phyloP scores from a whole-genome alignment of 208 protist genomes.

The Ichthyophonus hoferi region DNA sequence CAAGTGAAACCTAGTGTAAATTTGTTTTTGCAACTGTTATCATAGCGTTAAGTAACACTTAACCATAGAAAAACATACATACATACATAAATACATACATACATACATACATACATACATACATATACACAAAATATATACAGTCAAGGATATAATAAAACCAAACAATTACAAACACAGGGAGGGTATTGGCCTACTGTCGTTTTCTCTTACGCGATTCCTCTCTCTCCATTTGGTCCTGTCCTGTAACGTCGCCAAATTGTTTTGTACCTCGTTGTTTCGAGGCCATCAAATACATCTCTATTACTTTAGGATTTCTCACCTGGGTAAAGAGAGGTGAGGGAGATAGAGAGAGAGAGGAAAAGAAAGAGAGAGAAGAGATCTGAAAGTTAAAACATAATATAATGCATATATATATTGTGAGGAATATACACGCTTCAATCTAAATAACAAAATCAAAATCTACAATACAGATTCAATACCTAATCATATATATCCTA shows the following conservation, averaged over 20 bases:
- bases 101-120: constrained; percentile 5
- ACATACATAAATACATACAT: too few relatives aligned
- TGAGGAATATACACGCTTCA: too few relatives aligned
- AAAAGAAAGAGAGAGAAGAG: too few relatives aligned
- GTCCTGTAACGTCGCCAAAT: background rate
- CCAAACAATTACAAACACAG: background rate
- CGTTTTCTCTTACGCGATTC: background rate
- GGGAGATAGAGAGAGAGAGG: too few relatives aligned
- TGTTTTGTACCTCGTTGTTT: background rate
- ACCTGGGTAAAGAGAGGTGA: too few relatives aligned
- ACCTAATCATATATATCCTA: too few relatives aligned
- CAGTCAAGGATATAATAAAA: background rate
- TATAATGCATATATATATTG: too few relatives aligned
- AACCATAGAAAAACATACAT: background rate
- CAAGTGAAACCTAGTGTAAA: background rate
- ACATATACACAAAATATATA: background rate
- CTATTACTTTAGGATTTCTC: background rate
- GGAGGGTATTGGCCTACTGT: background rate
- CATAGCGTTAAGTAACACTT: background rate
- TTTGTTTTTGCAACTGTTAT: background rate
- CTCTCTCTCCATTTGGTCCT: background rate
- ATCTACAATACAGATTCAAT: too few relatives aligned
- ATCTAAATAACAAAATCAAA: too few relatives aligned
- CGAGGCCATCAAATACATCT: background rate
- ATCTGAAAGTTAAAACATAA: too few relatives aligned